Conservation (phyloP, 768 basidiomycete species). For the Amanita rimosa region DNA sequence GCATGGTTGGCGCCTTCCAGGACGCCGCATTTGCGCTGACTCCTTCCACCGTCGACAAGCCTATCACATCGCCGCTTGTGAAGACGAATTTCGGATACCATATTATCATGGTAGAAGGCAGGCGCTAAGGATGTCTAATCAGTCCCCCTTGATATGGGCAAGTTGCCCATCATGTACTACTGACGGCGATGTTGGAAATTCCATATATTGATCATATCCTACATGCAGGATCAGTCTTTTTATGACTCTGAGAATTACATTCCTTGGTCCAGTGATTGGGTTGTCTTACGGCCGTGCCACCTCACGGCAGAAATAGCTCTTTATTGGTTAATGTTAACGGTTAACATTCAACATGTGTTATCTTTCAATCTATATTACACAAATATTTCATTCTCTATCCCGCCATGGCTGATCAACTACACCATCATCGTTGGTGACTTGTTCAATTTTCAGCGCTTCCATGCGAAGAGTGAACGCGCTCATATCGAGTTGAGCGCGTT, state of each 20-base stretch:
- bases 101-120: constrained; percentile 86
- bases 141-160: not conserved
- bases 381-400: not conserved
- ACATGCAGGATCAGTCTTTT: too few species aligned
- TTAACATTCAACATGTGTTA: too few species aligned
- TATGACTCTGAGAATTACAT: too few species aligned
- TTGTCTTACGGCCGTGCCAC: too few species aligned
- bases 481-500: constrained; percentile 21
- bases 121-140: constrained; percentile 34
- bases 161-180: not conserved
- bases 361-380: too few species aligned
- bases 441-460: constrained; percentile 11
- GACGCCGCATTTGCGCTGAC: constrained; percentile 78
- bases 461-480: constrained; percentile 20
- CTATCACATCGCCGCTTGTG: constrained; percentile 56
- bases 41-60: constrained; percentile 76
- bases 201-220: too few species aligned
- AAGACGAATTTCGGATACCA: constrained; percentile 84
- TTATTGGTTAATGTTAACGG: too few species aligned
- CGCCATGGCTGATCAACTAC: constrained; percentile 9
- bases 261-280: too few species aligned
- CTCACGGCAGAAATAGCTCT: too few species aligned
- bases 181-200: too few species aligned
- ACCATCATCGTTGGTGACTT: constrained; percentile 10
- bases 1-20: constrained; percentile 85